phyloP scores from a whole-genome alignment of 116 monocot genomes.

The Cymodocea nodosa region DNA sequence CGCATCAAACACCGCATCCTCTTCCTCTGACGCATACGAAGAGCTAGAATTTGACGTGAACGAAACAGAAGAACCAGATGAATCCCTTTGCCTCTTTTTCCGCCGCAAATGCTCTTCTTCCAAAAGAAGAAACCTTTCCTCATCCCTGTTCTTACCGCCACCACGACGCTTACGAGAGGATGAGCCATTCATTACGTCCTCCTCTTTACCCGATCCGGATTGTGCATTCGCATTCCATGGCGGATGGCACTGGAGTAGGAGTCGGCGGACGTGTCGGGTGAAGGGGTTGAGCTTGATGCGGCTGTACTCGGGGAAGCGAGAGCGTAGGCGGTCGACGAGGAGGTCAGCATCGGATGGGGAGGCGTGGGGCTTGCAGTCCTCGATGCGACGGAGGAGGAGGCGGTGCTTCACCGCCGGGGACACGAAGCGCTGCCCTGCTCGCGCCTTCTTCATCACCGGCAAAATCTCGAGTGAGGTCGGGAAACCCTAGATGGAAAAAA shows the following conservation, averaged over 20 bases:
- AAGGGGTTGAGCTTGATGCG: conserved; percentile 35
- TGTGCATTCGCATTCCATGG: not conserved
- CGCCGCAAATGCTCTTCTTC: not conserved
- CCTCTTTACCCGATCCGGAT: not conserved
- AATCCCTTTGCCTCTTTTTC: conserved; percentile 4
- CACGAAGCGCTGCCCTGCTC: no score
- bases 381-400: conserved; percentile 2
- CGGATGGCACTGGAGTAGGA: not conserved
- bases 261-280: conserved; percentile 20
- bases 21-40: conserved; percentile 6
- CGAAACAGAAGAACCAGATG: conserved; percentile 8
- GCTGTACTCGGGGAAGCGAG: conserved; percentile 36
- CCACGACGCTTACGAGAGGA: no score
- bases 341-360: conserved; percentile 2
- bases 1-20: conserved; percentile 32
- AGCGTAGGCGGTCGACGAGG: conserved; percentile 23
- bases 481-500: no score
- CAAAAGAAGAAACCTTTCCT: not conserved
- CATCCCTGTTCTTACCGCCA: not conserved
- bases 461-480: no score
- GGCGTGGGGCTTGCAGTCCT: not conserved
- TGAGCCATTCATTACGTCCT: no score
- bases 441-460: no score
- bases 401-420: not conserved
- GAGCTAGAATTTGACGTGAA: conserved; percentile 4